phyloP scores from a whole-genome alignment of 495 filamentous ascomycete genomes.

The Trichoderma erinaceum region DNA sequence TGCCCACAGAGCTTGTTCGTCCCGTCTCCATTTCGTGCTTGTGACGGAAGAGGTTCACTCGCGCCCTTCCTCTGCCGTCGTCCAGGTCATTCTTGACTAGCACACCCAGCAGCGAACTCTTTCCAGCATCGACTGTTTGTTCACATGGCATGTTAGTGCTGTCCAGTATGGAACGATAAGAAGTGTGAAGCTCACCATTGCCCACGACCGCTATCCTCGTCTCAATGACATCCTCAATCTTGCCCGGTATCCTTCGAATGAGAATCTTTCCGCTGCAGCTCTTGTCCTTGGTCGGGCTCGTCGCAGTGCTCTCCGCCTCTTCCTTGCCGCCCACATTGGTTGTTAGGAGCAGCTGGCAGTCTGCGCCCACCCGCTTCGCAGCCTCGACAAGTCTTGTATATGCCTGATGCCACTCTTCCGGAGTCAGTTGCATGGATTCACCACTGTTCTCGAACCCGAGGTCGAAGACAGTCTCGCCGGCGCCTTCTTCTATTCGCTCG shows the following conservation, averaged over 20 bases:
- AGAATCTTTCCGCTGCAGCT: constrained; percentile 76
- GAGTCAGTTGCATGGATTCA: constrained; percentile 78
- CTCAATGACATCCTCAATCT: constrained; percentile 83
- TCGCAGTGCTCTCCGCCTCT: constrained; percentile 51
- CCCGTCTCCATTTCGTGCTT: constrained; percentile 97
- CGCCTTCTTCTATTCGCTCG: constrained; percentile 70
- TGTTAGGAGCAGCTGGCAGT: constrained; percentile 75
- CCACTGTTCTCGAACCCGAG: constrained; percentile 88
- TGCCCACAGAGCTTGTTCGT: constrained; percentile 89
- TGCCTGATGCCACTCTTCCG: constrained; percentile 73
- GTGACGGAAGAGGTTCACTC: constrained; percentile 94
- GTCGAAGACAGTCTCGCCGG: constrained; percentile 88
- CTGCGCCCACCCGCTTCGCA: constrained; percentile 59
- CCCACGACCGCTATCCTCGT: constrained; percentile 96
- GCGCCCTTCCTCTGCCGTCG: constrained; percentile 88
- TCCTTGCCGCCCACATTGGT: constrained; percentile 78
- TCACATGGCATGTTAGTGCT: constrained; percentile 10
- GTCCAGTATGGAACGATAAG: no score
- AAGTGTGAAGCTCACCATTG: constrained; percentile 53
- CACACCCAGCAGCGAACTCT: constrained; percentile 94
- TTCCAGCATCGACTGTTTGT: constrained; percentile 77
- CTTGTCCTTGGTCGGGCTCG: constrained; percentile 55
- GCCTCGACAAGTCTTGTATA: constrained; percentile 60
- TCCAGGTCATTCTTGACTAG: constrained; percentile 93
- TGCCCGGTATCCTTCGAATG: constrained; percentile 65